A percentile compares a stretch with the other conserved stretches of the same genome.
phyloP scores from a whole-genome alignment of 2,329 filamentous ascomycete genomes.

The Arthrobotrys entomopaga region DNA sequence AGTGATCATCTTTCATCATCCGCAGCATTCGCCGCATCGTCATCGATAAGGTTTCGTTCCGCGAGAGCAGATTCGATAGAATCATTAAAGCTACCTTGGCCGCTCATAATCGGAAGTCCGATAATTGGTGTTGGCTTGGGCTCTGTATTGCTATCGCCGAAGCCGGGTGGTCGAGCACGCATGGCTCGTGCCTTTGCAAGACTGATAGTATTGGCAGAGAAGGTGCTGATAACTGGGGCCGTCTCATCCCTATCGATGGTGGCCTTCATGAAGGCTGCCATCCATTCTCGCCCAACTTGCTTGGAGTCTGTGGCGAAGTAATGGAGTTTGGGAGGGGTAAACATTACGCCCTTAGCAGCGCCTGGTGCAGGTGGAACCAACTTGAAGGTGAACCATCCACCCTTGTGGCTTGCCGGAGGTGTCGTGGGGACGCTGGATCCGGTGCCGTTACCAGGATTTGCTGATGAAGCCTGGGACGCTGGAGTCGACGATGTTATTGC shows the following conservation, averaged over 20 bases:
- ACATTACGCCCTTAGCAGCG: slow-evolving; percentile 89
- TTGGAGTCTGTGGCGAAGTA: slow-evolving; percentile 96
- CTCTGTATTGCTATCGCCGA: slow-evolving; percentile 45
- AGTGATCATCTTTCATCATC: slow-evolving; percentile 45
- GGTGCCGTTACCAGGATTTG: slow-evolving; percentile 63
- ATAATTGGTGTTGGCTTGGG: slow-evolving; percentile 29
- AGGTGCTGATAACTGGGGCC: slow-evolving; percentile 84
- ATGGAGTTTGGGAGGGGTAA: slow-evolving; percentile 96
- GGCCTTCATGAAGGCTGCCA: slow-evolving; percentile 98
- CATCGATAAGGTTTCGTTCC: slow-evolving; percentile 49
- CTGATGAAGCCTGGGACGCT: slow-evolving; percentile 69
- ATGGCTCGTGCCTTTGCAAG: slow-evolving; percentile 86
- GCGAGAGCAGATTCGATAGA: slow-evolving; percentile 53
- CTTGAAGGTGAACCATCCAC: slow-evolving; percentile 96
- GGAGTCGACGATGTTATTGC: slow-evolving; percentile 75
- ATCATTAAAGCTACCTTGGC: slow-evolving; percentile 55
- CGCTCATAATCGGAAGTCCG: slow-evolving; percentile 52
- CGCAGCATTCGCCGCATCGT: slow-evolving; percentile 43
- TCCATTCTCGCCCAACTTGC: slow-evolving; percentile 90
- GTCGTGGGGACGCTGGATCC: slow-evolving; percentile 59
- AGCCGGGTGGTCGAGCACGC: slow-evolving; percentile 83
- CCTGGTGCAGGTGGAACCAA: slow-evolving; percentile 89
- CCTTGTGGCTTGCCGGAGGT: slow-evolving; percentile 64
- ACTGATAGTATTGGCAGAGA: slow-evolving; percentile 96
- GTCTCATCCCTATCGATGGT: slow-evolving; percentile 92